These are phyloP conservation scores for Hyphopichia wangnamkhiaoensis DNA, from an alignment of 1,139 yeast genomes.

Conservation along the genomic window DNA sequence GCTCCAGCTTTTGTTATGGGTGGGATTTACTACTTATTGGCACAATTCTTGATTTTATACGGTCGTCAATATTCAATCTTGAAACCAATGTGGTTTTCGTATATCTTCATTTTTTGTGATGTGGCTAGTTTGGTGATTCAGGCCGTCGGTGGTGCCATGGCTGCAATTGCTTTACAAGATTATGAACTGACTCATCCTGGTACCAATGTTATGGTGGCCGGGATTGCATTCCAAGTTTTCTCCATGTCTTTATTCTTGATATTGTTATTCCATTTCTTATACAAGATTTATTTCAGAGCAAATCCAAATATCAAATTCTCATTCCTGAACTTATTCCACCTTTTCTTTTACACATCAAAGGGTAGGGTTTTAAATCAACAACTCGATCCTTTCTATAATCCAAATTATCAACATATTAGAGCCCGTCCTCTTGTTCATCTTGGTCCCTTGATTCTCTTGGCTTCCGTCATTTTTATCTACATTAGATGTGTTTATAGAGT, in stretches of 20 bases:
- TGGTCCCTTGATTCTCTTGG: constrained; percentile 24
- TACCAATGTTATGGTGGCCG: constrained; percentile 38
- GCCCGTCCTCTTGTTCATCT: constrained; percentile 18
- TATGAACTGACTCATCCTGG: constrained; percentile 22
- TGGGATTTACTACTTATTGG: constrained; percentile 36
- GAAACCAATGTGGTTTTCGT: constrained; percentile 36
- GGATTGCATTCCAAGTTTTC: constrained; percentile 39
- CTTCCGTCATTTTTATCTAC: constrained; percentile 24
- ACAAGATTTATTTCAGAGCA: constrained; percentile 24
- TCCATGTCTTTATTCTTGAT: constrained; percentile 35
- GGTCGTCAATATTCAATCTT: constrained; percentile 28
- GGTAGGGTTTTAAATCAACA: constrained; percentile 16
- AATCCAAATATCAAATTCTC: constrained; percentile 14
- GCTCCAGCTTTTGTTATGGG: constrained; percentile 47
- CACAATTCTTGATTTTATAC: constrained; percentile 32
- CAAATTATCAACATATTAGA: constrained; percentile 16
- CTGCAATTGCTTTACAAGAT: constrained; percentile 24
- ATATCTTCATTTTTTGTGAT: constrained; percentile 37
- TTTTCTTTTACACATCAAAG: constrained; percentile 25
- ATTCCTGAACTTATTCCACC: constrained; percentile 12
- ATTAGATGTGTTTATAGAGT: constrained; percentile 34
- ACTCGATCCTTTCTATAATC: constrained; percentile 21
- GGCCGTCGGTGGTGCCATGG: constrained; percentile 40
- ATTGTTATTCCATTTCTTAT: constrained; percentile 28
- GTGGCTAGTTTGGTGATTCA: constrained; percentile 33